phyloP scores from a whole-genome alignment of 2,329 filamentous ascomycete genomes.

The Hymenoscyphus fraxineus region DNA sequence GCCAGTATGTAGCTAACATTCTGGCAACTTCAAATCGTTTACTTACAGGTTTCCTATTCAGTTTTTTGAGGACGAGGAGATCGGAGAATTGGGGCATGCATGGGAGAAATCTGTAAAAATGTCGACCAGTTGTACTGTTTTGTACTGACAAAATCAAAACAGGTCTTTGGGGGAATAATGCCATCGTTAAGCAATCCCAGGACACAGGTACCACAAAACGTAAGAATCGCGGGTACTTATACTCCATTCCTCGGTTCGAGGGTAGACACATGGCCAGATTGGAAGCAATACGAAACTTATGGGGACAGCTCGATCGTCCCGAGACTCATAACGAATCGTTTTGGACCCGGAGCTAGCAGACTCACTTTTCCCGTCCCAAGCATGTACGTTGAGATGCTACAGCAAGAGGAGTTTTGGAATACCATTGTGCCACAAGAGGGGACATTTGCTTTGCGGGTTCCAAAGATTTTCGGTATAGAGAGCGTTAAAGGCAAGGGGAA shows the following conservation, averaged over 20 bases:
- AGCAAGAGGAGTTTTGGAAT: not conserved
- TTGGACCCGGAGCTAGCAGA: not conserved
- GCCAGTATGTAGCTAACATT: not conserved
- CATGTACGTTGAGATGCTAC: not conserved
- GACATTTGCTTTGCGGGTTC: not conserved
- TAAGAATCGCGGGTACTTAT: too few relatives aligned
- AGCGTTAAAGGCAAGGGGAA: not conserved
- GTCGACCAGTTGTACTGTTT: not conserved
- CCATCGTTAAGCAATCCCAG: not conserved
- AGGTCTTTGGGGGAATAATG: not conserved
- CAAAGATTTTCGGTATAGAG: not conserved
- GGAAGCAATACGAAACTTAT: not conserved
- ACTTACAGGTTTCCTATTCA: not conserved
- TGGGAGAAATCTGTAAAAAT: not conserved
- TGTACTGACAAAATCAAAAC: not conserved
- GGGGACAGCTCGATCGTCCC: not conserved
- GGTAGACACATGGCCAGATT: not conserved
- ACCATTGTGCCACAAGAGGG: not conserved
- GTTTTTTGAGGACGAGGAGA: not conserved
- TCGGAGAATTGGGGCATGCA: not conserved
- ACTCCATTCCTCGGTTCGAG: not conserved
- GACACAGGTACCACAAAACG: too few relatives aligned
- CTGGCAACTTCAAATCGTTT: not conserved
- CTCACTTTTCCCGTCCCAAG: not conserved
- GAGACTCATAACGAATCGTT: not conserved